Evolutionary conservation across 305 asterid genomes (phyloP).

Genomic region (Fraxinus dipetala): DNA sequence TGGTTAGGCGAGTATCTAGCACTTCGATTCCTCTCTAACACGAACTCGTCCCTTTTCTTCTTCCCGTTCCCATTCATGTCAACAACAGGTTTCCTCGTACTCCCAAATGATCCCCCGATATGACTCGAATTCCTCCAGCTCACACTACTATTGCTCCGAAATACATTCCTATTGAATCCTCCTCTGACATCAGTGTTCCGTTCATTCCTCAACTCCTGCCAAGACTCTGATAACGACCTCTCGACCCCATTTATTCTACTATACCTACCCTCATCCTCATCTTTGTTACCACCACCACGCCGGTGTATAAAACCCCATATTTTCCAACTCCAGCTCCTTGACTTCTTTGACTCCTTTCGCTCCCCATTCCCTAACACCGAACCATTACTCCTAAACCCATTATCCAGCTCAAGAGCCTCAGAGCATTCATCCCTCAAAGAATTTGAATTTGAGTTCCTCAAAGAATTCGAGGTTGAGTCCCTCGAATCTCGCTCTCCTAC

Average conservation of each 20-base stretch:
- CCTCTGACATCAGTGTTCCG: constrained; percentile 39
- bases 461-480: constrained; percentile 57
- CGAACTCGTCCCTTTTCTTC: constrained; percentile 58
- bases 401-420: constrained; percentile 66
- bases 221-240: constrained; percentile 76
- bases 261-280: constrained; percentile 58
- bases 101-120: constrained; percentile 54
- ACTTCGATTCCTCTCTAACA: constrained; percentile 77
- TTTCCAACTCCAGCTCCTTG: constrained; percentile 83
- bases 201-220: constrained; percentile 64
- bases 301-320: constrained; percentile 70
- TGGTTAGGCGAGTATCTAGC: constrained; percentile 72
- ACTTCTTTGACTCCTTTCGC: constrained; percentile 62
- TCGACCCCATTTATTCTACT: constrained; percentile 75
- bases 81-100: constrained; percentile 48
- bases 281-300: constrained; percentile 48
- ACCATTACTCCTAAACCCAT: constrained; percentile 52
- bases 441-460: constrained; percentile 51
- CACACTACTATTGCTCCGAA: constrained; percentile 79
- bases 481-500: constrained; percentile 41
- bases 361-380: constrained; percentile 57
- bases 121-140: constrained; percentile 69
- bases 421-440: constrained; percentile 73
- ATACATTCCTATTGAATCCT: constrained; percentile 46
- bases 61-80: constrained; percentile 54